Percentiles rank a stretch among this genome's conserved stretches.
Evolutionary conservation across 2,329 filamentous ascomycete genomes (phyloP).

Genomic region (Fusarium drepaniforme): DNA sequence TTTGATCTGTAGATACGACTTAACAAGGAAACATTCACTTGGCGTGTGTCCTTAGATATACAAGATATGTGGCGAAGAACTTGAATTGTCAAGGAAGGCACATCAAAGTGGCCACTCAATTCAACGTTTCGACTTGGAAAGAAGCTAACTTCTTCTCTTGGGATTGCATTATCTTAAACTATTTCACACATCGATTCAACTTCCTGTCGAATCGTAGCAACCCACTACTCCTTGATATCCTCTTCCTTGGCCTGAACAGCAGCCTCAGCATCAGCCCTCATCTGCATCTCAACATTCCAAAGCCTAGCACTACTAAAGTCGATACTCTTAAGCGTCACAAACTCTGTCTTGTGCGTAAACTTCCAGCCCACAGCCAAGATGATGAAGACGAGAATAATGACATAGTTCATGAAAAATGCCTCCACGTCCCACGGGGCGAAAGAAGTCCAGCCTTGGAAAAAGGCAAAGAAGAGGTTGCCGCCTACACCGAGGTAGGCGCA

Average conservation of each 20-base stretch:
- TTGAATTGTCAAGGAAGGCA: background rate
- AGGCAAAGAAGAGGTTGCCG: background rate
- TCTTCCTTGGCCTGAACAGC: background rate
- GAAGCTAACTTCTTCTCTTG: background rate
- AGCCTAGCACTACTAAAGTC: background rate
- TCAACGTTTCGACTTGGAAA: background rate
- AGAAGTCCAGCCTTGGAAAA: background rate
- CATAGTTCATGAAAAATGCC: background rate
- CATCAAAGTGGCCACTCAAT: background rate
- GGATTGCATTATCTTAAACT: background rate
- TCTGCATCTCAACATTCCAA: background rate
- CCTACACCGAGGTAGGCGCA: background rate
- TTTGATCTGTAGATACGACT: background rate
- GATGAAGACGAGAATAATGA: background rate
- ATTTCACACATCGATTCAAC: background rate
- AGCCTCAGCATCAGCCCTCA: background rate
- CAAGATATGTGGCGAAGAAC: background rate
- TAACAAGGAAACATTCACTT: background rate
- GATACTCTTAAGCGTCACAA: background rate
- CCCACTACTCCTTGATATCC: background rate
- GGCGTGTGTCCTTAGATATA: background rate
- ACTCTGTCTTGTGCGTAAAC: background rate
- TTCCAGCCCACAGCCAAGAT: background rate
- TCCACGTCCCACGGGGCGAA: background rate
- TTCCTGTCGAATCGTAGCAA: too few relatives aligned